Percentiles rank a stretch among this genome's conserved stretches.
Evolutionary conservation across 2,329 filamentous ascomycete species (phyloP).

Genomic region (Penicillium rolfsii): DNA sequence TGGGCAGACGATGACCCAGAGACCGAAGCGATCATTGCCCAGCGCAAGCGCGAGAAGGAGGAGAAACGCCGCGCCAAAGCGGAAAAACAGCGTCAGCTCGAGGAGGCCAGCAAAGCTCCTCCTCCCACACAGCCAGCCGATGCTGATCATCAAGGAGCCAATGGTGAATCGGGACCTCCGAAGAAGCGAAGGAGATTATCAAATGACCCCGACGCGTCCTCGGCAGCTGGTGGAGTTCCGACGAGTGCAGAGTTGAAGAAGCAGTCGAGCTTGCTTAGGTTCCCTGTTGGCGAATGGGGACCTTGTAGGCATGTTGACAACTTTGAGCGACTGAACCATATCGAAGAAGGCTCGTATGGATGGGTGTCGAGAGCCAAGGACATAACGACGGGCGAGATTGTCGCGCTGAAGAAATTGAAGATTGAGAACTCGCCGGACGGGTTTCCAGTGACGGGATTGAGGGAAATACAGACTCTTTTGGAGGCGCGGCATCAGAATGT

Average conservation of each 20-base stretch:
- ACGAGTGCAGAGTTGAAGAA: constrained; percentile 28
- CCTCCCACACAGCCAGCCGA: constrained; percentile 35
- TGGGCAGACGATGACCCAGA: constrained; percentile 89
- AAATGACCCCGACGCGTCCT: constrained; percentile 45
- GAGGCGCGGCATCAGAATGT: constrained; percentile 81
- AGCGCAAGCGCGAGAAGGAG: constrained; percentile 80
- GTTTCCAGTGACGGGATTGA: constrained; percentile 86
- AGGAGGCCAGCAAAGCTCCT: constrained; percentile 53
- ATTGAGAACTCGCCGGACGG: constrained; percentile 78
- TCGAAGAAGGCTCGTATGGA: constrained; percentile 96
- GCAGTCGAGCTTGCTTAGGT: constrained; percentile 68
- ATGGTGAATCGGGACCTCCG: constrained; percentile 49
- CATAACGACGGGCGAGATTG: constrained; percentile 72
- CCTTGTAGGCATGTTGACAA: constrained; percentile 77
- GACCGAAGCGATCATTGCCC: constrained; percentile 67
- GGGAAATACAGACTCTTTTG: constrained; percentile 90
- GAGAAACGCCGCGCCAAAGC: constrained; percentile 83
- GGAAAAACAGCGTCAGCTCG: constrained; percentile 73
- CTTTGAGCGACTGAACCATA: constrained; percentile 92
- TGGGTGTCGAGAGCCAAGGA: constrained; percentile 87
- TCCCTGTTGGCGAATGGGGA: constrained; percentile 69
- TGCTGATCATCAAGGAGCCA: constrained; percentile 23
- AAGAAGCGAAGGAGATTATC: constrained; percentile 66
- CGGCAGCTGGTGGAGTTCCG: constrained; percentile 29
- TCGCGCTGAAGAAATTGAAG: constrained; percentile 93